A percentile compares a stretch with the other conserved stretches of the same genome.
Conservation (phyloP, 2,329 filamentous ascomycete species). For the Diaporthe velutina region DNA sequence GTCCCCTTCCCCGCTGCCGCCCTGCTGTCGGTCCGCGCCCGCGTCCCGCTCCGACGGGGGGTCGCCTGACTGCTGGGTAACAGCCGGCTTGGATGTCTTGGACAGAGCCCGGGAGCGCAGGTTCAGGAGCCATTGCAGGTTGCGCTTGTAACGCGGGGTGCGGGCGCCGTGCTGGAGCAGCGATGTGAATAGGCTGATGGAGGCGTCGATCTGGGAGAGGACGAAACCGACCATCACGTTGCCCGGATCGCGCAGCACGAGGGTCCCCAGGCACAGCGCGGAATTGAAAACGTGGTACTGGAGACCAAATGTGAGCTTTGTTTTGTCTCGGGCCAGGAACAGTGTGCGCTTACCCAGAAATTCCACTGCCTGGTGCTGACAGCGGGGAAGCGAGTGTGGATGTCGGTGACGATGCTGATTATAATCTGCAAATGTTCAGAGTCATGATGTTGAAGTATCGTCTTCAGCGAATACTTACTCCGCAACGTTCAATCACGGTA, state of each 20-base stretch:
- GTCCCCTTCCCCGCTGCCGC: no score
- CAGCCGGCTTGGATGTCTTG: not conserved
- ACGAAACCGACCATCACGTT: conserved; percentile 25
- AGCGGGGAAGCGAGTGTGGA: conserved; percentile 27
- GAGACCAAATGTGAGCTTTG: not conserved
- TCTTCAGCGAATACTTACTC: not conserved
- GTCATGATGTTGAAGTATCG: no score
- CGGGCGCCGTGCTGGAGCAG: conserved; percentile 24
- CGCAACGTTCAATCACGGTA: conserved; percentile 2
- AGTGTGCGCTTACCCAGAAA: conserved; percentile 18
- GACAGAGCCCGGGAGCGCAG: conserved; percentile 7
- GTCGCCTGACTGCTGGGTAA: not conserved
- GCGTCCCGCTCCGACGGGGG: not conserved
- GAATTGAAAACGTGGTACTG: conserved; percentile 31
- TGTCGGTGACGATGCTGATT: conserved; percentile 27
- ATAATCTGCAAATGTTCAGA: not conserved
- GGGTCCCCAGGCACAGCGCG: conserved; percentile 16
- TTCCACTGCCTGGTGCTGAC: conserved; percentile 31
- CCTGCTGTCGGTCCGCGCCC: no score
- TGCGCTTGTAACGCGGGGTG: conserved; percentile 26
- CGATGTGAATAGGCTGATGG: conserved; percentile 32
- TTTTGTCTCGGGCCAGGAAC: not conserved
- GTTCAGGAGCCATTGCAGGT: conserved; percentile 28
- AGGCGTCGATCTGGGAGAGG: conserved; percentile 27
- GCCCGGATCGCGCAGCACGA: conserved; percentile 17